phyloP scores from a whole-genome alignment of 2,329 filamentous ascomycete species.

The Stachybotrys chartarum region DNA sequence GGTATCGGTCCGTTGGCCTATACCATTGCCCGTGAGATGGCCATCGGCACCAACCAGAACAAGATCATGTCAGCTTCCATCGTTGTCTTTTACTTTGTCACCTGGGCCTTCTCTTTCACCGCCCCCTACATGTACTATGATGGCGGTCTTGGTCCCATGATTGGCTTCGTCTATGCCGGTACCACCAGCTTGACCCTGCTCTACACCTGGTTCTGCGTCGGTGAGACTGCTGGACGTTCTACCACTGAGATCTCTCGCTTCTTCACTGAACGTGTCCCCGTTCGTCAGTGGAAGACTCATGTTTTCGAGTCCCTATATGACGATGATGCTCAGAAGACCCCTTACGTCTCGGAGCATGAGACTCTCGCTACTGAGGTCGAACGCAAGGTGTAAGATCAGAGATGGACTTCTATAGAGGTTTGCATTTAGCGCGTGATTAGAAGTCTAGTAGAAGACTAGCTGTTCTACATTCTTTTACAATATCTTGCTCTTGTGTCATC shows the following conservation, averaged over 20 bases:
- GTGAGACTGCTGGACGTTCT: slow-evolving; percentile 27
- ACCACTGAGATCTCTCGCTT: slow-evolving; percentile 28
- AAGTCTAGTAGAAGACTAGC: background rate
- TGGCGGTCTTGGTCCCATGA: slow-evolving; percentile 21
- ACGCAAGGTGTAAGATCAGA: slow-evolving; percentile 2
- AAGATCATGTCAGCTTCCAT: slow-evolving; percentile 35
- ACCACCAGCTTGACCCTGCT: slow-evolving; percentile 16
- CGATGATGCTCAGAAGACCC: background rate
- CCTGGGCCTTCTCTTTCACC: slow-evolving; percentile 24
- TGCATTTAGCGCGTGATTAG: slow-evolving; percentile 2
- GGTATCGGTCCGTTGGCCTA: slow-evolving; percentile 28
- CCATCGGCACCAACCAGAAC: slow-evolving; percentile 35
- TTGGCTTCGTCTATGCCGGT: slow-evolving; percentile 25
- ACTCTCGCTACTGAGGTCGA: slow-evolving; percentile 4
- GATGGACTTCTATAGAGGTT: background rate
- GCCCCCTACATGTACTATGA: slow-evolving; percentile 25
- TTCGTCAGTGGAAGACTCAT: slow-evolving; percentile 18
- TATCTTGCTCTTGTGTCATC: background rate
- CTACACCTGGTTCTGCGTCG: slow-evolving; percentile 30
- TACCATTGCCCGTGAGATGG: slow-evolving; percentile 33
- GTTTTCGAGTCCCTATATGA: slow-evolving; percentile 3
- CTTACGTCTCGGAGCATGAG: slow-evolving; percentile 9
- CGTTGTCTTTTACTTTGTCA: slow-evolving; percentile 27
- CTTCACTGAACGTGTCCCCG: slow-evolving; percentile 27
- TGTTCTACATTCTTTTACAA: slow-evolving; percentile 1